Percentiles rank a stretch among this genome's conserved stretches.
Conservation (phyloP, 306 rosid species). For the Herpetospermum pedunculosum region DNA sequence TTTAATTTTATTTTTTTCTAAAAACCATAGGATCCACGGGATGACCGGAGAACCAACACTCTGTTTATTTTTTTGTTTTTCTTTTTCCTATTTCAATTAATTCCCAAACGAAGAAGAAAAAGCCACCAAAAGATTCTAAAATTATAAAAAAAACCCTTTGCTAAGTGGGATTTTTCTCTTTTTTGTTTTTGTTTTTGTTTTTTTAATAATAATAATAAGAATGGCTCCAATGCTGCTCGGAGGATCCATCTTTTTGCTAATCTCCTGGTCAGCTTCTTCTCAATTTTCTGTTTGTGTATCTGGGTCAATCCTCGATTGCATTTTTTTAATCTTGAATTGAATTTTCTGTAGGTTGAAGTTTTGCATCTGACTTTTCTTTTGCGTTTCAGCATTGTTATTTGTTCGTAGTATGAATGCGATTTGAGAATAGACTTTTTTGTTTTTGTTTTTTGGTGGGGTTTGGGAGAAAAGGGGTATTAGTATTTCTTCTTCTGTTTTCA, state of each 20-base stretch:
- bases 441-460: background rate
- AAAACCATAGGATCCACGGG: background rate
- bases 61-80: background rate
- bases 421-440: background rate
- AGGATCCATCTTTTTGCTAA: background rate
- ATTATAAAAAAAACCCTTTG: background rate
- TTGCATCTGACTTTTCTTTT: background rate
- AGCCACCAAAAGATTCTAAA: background rate
- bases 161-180: too few relatives aligned
- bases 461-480: background rate
- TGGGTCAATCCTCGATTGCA: background rate
- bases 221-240: background rate
- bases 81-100: background rate
- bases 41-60: background rate
- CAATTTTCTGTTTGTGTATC: background rate
- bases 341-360: background rate
- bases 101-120: background rate
- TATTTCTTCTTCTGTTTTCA: background rate
- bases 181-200: too few relatives aligned
- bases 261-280: background rate
- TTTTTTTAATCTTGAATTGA: background rate
- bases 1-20: background rate
- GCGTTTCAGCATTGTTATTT: background rate
- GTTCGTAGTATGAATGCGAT: background rate
- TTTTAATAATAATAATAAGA: too few relatives aligned